Conservation (phyloP, 768 basidiomycete species). For the Boletus sp. region DNA sequence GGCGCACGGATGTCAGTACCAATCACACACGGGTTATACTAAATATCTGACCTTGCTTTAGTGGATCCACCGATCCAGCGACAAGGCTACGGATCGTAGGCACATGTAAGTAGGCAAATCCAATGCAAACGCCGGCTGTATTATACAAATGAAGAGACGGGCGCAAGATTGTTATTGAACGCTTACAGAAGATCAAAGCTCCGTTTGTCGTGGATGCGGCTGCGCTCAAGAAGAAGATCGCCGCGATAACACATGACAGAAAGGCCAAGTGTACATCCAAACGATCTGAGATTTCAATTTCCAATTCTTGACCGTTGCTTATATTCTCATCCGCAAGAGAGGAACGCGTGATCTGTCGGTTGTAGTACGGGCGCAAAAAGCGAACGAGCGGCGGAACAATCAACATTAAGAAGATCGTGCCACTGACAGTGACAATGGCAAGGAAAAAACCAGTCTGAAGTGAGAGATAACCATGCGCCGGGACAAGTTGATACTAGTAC, state of each 20-base stretch:
- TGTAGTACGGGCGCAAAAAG: slow-evolving; percentile 27
- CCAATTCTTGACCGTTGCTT: not conserved
- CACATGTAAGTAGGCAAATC: slow-evolving; percentile 11
- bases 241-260: slow-evolving; percentile 17
- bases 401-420: slow-evolving; percentile 18
- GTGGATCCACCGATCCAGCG: slow-evolving; percentile 27
- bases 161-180: not conserved
- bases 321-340: not conserved
- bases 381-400: slow-evolving; percentile 24
- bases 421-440: slow-evolving; percentile 14
- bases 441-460: slow-evolving; percentile 30
- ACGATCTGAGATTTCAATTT: slow-evolving; percentile 21
- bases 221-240: slow-evolving; percentile 12
- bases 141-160: not conserved
- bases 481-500: not conserved
- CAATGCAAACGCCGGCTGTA: slow-evolving; percentile 19
- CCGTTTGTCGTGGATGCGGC: slow-evolving; percentile 7
- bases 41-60: slow-evolving; percentile 24
- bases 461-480: not conserved
- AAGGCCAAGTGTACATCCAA: slow-evolving; percentile 31
- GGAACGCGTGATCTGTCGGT: not conserved
- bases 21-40: too few relatives aligned
- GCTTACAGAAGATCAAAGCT: slow-evolving; percentile 17
- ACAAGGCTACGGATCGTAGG: slow-evolving; percentile 28
- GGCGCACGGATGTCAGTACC: not conserved